Percentiles rank a stretch among this genome's conserved stretches.
These are phyloP conservation scores for Puccinia brachypodii DNA, from an alignment of 1,284 basidiomycete species.

Conservation along the genomic window DNA sequence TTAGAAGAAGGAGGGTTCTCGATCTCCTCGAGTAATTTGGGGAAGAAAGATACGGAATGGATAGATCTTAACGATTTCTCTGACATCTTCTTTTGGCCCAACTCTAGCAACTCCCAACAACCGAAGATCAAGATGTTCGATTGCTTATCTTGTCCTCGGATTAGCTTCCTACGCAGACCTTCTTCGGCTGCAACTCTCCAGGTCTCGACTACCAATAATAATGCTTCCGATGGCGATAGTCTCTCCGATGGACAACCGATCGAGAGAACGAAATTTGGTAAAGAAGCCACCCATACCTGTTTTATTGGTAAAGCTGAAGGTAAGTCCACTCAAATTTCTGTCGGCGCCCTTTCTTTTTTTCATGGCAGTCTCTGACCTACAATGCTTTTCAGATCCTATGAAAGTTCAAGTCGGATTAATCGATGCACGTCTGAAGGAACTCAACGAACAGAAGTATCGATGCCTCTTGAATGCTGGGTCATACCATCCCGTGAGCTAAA, in stretches of 20 bases:
- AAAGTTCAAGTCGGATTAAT: slow-evolving; percentile 71
- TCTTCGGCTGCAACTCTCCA: slow-evolving; percentile 24
- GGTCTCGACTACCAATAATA: background rate
- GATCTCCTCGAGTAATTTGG: background rate
- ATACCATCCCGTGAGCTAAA: slow-evolving; percentile 11
- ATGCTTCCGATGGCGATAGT: slow-evolving; percentile 42
- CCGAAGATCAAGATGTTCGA: slow-evolving; percentile 47
- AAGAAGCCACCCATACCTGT: slow-evolving; percentile 82
- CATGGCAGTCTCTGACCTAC: slow-evolving; percentile 38
- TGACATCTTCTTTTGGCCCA: slow-evolving; percentile 53
- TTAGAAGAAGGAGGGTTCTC: slow-evolving; percentile 3
- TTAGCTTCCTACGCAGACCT: slow-evolving; percentile 43
- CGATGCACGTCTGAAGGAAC: slow-evolving; percentile 62
- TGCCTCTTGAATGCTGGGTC: slow-evolving; percentile 6
- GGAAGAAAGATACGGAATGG: slow-evolving; percentile 52
- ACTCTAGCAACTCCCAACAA: slow-evolving; percentile 50
- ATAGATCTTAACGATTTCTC: slow-evolving; percentile 55
- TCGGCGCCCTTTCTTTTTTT: background rate
- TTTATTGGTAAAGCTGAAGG: slow-evolving; percentile 73
- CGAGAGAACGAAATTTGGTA: slow-evolving; percentile 72
- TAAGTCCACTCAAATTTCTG: slow-evolving; percentile 59
- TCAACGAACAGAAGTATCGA: slow-evolving; percentile 48
- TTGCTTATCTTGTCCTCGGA: slow-evolving; percentile 42
- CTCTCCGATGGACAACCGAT: slow-evolving; percentile 58
- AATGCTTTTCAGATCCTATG: slow-evolving; percentile 62